Percentiles rank a stretch among this genome's conserved stretches.
Conservation (phyloP, 2,329 filamentous ascomycete genomes). For the Fusarium foetens region DNA sequence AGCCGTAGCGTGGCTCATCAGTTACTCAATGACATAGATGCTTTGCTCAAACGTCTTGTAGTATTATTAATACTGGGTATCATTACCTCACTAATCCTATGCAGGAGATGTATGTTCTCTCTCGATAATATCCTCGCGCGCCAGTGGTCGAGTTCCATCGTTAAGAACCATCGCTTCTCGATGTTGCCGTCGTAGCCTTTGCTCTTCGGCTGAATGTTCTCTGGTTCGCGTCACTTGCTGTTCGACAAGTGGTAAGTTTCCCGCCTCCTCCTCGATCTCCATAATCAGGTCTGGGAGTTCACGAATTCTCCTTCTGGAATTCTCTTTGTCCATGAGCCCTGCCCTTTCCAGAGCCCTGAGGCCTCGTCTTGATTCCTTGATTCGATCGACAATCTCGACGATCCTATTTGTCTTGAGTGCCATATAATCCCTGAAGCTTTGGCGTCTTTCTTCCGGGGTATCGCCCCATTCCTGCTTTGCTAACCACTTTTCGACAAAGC, state of each 20-base stretch:
- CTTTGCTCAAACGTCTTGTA: not conserved
- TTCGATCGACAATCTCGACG: slow-evolving; percentile 61
- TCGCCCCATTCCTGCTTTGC: slow-evolving; percentile 76
- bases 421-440: slow-evolving; percentile 65
- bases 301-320: slow-evolving; percentile 42
- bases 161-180: slow-evolving; percentile 92
- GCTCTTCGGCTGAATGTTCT: slow-evolving; percentile 72
- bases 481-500: slow-evolving; percentile 79
- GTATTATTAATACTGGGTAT: slow-evolving; percentile 1
- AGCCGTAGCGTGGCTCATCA: not conserved
- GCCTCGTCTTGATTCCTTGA: slow-evolving; percentile 62
- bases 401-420: slow-evolving; percentile 61
- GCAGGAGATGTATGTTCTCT: slow-evolving; percentile 58
- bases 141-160: slow-evolving; percentile 81
- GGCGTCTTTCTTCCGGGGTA: slow-evolving; percentile 60
- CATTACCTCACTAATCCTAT: slow-evolving; percentile 4
- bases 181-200: slow-evolving; percentile 77
- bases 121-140: slow-evolving; percentile 82
- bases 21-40: not conserved
- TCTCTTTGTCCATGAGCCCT: slow-evolving; percentile 56
- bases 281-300: slow-evolving; percentile 49
- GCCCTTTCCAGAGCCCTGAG: slow-evolving; percentile 61
- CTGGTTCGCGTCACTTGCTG: slow-evolving; percentile 48
- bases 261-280: slow-evolving; percentile 47
- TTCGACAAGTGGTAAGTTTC: slow-evolving; percentile 40